phyloP scores from a whole-genome alignment of 2,329 filamentous ascomycete species.

The Chrysoporthe deuterocubensis region DNA sequence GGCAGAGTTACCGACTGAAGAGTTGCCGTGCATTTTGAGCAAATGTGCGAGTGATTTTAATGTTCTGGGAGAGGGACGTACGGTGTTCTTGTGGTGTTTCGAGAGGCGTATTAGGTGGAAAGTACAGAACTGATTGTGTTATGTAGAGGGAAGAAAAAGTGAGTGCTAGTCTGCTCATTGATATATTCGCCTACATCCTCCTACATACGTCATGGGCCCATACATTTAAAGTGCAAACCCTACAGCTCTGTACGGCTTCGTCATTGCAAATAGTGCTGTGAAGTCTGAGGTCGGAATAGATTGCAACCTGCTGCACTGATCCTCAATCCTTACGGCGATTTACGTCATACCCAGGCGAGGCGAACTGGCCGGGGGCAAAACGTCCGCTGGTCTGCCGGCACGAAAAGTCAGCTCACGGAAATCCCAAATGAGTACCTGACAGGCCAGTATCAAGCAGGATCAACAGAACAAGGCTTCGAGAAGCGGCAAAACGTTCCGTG shows the following conservation, averaged over 20 bases:
- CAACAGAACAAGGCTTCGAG: neutral
- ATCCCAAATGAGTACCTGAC: neutral
- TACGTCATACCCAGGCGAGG: conserved; percentile 24
- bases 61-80: neutral
- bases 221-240: neutral
- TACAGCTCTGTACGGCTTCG: conserved; percentile 10
- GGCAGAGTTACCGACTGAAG: conserved; percentile 67
- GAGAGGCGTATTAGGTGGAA: neutral
- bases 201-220: conserved; percentile 23
- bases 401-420: neutral
- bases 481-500: neutral
- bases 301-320: conserved; percentile 18
- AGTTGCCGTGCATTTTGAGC: conserved; percentile 47
- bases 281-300: conserved; percentile 13
- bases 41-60: neutral
- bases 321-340: conserved; percentile 16
- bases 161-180: conserved; percentile 12
- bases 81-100: neutral
- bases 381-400: neutral
- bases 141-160: neutral
- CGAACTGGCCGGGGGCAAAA: neutral
- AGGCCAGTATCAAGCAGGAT: neutral
- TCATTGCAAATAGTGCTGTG: conserved; percentile 26
- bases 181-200: conserved; percentile 22
- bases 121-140: neutral